These are phyloP conservation scores for Lathyrus oleraceus DNA, from an alignment of 306 rosid species.

Conservation along the genomic window DNA sequence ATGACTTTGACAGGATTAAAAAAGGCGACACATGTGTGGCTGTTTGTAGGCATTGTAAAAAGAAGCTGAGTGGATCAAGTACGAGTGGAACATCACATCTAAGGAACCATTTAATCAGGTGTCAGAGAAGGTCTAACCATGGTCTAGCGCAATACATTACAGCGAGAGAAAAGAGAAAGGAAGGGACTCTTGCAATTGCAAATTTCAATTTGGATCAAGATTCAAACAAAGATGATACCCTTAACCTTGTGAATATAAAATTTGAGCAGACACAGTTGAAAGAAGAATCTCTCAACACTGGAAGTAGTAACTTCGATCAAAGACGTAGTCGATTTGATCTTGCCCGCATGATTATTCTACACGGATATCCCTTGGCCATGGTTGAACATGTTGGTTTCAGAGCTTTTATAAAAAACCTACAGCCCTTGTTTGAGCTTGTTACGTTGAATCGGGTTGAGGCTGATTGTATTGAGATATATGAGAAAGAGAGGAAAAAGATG, in stretches of 20 bases:
- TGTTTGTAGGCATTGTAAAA: constrained; percentile 93
- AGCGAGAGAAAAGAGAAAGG: constrained; percentile 88
- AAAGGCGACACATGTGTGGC: constrained; percentile 91
- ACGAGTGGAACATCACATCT: constrained; percentile 98
- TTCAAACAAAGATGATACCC: constrained; percentile 71
- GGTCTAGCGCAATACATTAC: constrained; percentile 63
- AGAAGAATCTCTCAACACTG: constrained; percentile 59
- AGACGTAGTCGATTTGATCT: constrained; percentile 91
- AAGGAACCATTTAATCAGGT: constrained; percentile 92
- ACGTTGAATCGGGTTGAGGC: constrained; percentile 75
- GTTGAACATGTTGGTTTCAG: constrained; percentile 95
- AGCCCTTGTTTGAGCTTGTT: constrained; percentile 92
- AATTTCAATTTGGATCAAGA: constrained; percentile 68
- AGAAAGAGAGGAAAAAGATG: constrained; percentile 84
- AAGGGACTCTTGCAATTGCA: constrained; percentile 63
- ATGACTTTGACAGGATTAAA: constrained; percentile 94
- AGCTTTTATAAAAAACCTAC: constrained; percentile 85
- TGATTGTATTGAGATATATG: constrained; percentile 87
- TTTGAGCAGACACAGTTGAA: constrained; percentile 85
- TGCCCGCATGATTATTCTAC: constrained; percentile 96
- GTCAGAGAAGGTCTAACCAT: constrained; percentile 81
- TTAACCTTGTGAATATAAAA: constrained; percentile 75
- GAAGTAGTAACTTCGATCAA: constrained; percentile 71
- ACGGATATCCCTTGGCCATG: constrained; percentile 94
- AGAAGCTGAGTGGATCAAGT: constrained; percentile 98